Percentiles rank a stretch among this genome's conserved stretches.
phyloP scores from a whole-genome alignment of 2,329 filamentous ascomycete species.

The Beauveria bassiana region DNA sequence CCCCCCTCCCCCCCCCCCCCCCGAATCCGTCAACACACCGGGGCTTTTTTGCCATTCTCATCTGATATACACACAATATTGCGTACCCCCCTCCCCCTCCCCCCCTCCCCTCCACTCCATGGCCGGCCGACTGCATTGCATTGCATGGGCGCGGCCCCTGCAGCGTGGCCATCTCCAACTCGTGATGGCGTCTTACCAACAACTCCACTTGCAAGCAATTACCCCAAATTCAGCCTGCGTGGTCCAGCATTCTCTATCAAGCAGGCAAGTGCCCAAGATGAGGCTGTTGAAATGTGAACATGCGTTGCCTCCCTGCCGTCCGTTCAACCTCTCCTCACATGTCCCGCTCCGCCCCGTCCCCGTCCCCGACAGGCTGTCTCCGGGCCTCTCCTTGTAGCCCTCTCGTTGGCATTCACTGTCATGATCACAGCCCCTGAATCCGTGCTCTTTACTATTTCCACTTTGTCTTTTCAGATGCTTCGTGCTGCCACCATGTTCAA shows the following conservation, averaged over 20 bases:
- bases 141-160: neutral
- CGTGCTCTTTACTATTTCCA: neutral
- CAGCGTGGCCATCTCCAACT: slow-evolving; percentile 5
- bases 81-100: neutral
- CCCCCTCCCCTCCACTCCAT: neutral
- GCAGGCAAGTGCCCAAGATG: neutral
- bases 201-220: neutral
- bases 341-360: neutral
- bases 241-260: neutral
- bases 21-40: neutral
- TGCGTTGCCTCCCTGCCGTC: neutral
- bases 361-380: neutral
- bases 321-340: neutral
- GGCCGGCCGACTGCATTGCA: neutral
- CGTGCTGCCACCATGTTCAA: slow-evolving; percentile 6
- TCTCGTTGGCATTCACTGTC: neutral
- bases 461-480: neutral
- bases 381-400: neutral
- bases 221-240: neutral
- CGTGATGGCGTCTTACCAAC: neutral
- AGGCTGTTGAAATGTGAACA: neutral
- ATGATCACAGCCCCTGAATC: neutral
- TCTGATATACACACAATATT: neutral
- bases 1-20: too few relatives aligned
- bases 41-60: neutral